Percentiles rank a stretch among this genome's conserved stretches.
These are phyloP conservation scores for Yarrowia keelungensis DNA, from an alignment of 805 yeast genomes.

Conservation along the genomic window DNA sequence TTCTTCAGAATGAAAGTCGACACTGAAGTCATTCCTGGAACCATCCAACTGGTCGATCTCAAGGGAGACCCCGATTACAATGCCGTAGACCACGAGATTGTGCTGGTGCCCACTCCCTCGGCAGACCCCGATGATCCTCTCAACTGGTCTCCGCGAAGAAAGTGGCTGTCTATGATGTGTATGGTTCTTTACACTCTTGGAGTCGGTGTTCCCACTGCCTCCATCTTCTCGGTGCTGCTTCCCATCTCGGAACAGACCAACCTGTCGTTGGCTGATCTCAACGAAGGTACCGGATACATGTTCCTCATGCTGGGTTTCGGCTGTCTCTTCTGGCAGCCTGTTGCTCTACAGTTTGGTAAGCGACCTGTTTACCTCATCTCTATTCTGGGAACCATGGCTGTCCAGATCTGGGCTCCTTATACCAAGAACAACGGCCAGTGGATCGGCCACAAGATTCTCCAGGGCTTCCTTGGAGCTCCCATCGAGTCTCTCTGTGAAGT, in stretches of 20 bases:
- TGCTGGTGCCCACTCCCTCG: constrained; percentile 70
- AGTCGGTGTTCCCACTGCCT: constrained; percentile 59
- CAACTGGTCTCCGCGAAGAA: constrained; percentile 63
- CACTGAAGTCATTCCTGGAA: constrained; percentile 29
- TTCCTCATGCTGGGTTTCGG: constrained; percentile 62
- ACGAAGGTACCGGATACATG: constrained; percentile 59
- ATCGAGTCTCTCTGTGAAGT: constrained; percentile 75
- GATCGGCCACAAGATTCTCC: constrained; percentile 53
- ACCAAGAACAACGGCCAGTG: constrained; percentile 52
- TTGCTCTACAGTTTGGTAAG: constrained; percentile 59
- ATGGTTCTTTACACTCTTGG: constrained; percentile 53
- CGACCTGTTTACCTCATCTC: constrained; percentile 56
- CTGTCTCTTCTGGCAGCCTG: constrained; percentile 59
- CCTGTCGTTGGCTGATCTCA: constrained; percentile 53
- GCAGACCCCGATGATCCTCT: constrained; percentile 74
- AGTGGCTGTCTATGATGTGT: constrained; percentile 54
- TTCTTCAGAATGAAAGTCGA: constrained; percentile 17
- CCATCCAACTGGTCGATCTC: constrained; percentile 30
- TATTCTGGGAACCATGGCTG: constrained; percentile 52
- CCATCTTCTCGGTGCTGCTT: constrained; percentile 55
- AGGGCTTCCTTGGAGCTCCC: constrained; percentile 72
- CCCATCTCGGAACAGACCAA: constrained; percentile 51
- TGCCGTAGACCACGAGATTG: constrained; percentile 46
- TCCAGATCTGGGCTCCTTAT: constrained; percentile 56
- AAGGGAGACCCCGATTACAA: constrained; percentile 34